Evolutionary conservation across 768 basidiomycete species (phyloP).

Genomic region (Phylloporus sp.): DNA sequence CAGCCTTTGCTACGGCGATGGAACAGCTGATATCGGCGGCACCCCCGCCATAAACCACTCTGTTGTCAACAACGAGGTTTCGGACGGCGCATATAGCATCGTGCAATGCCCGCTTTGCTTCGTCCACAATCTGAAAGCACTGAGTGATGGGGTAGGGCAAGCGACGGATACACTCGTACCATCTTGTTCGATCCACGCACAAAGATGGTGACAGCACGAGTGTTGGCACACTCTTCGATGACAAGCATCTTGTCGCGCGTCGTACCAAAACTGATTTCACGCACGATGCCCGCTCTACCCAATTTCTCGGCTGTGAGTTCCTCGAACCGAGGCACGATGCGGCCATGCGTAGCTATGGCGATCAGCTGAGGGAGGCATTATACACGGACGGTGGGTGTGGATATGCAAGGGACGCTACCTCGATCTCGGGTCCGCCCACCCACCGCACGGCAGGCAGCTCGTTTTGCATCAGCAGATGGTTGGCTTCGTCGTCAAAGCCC

Average conservation of each 20-base stretch:
- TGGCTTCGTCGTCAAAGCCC: conserved; percentile 99
- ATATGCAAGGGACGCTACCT: conserved; percentile 45
- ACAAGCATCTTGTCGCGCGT: conserved; percentile 99
- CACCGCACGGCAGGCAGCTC: conserved; percentile 95
- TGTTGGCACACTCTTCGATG: conserved; percentile 97
- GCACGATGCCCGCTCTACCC: conserved; percentile 88
- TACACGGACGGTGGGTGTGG: not conserved
- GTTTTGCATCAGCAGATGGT: conserved; percentile 96
- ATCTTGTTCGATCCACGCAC: conserved; percentile 99
- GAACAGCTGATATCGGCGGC: conserved; percentile 96
- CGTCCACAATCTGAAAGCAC: conserved; percentile 93
- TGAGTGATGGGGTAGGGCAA: not conserved
- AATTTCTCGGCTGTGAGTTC: conserved; percentile 89
- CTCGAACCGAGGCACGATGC: conserved; percentile 97
- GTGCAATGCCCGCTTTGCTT: conserved; percentile 95
- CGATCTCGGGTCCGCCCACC: conserved; percentile 99
- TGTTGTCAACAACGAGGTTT: conserved; percentile 90
- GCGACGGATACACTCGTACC: conserved; percentile 47
- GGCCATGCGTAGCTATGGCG: conserved; percentile 96
- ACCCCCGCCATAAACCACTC: conserved; percentile 97
- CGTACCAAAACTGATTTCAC: conserved; percentile 94
- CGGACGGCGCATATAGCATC: conserved; percentile 97
- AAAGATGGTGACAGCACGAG: conserved; percentile 93
- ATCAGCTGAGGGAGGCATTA: conserved; percentile 58
- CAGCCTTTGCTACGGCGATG: conserved; percentile 88